Evolutionary conservation across 306 rosid genomes (phyloP).

Genomic region (Fragaria vesca): DNA sequence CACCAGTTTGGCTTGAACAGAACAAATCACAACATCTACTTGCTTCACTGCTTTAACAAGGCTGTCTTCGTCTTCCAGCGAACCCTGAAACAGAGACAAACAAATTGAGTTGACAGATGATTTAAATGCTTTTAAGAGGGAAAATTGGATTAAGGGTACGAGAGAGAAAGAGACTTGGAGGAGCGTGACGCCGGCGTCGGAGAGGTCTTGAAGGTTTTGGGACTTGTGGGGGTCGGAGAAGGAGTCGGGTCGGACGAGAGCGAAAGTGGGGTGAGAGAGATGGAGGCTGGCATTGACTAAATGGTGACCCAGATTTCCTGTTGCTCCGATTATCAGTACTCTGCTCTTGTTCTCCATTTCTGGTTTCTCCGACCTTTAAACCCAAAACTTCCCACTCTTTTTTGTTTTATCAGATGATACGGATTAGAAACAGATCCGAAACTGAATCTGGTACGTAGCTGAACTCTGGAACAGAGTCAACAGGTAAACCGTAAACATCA

Average conservation of each 20-base stretch:
- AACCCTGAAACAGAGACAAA: constrained; percentile 39
- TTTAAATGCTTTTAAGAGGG: neutral
- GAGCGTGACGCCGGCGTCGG: constrained; percentile 55
- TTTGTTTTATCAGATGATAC: too few relatives aligned
- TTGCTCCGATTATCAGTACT: constrained; percentile 65
- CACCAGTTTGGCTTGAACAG: constrained; percentile 53
- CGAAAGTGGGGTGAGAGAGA: constrained; percentile 70
- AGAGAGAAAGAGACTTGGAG: constrained; percentile 39
- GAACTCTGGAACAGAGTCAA: too few relatives aligned
- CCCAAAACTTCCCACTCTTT: neutral
- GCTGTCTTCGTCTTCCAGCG: constrained; percentile 66
- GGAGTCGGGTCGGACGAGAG: constrained; percentile 55
- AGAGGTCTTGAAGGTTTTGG: constrained; percentile 49
- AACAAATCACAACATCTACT: constrained; percentile 82
- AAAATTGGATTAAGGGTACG: too few relatives aligned
- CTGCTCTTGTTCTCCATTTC: constrained; percentile 40
- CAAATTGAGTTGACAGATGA: neutral
- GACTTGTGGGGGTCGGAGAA: constrained; percentile 52
- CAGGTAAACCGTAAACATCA: too few relatives aligned
- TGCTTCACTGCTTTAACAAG: constrained; percentile 55
- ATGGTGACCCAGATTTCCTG: constrained; percentile 56
- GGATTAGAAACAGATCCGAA: neutral
- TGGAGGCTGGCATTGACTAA: constrained; percentile 58
- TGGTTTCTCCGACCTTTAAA: neutral
- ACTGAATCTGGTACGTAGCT: too few relatives aligned